Evolutionary conservation across 108 stramenopile species (phyloP).

Genomic region (Cafeteria roenbergensis): DNA sequence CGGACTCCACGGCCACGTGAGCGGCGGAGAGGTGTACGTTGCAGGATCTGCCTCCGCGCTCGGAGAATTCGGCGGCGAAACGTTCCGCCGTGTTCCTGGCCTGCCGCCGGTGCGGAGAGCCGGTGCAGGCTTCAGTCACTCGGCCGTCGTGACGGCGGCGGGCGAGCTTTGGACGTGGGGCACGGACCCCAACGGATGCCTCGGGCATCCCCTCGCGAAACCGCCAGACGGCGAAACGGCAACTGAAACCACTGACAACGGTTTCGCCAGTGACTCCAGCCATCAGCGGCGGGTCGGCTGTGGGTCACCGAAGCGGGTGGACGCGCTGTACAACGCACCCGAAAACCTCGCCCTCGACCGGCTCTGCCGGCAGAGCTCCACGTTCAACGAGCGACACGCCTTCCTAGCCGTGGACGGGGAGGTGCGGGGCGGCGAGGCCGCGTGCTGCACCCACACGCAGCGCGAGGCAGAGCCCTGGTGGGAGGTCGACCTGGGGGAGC

Average conservation of each 20-base stretch:
- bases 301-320: conserved; percentile 21
- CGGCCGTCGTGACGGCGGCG: conserved; percentile 35
- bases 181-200: conserved; percentile 40
- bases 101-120: conserved; percentile 18
- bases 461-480: conserved; percentile 26
- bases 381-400: conserved; percentile 20
- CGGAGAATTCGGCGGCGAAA: conserved; percentile 20
- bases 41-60: conserved; percentile 39
- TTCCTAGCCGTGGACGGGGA: conserved; percentile 28
- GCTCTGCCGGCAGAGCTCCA: conserved; percentile 11
- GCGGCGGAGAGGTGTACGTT: conserved; percentile 33
- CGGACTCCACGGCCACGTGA: neutral
- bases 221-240: too few species aligned
- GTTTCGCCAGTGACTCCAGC: too few species aligned
- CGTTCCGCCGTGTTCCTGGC: conserved; percentile 5
- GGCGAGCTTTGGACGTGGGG: conserved; percentile 55
- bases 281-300: too few species aligned
- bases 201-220: conserved; percentile 30
- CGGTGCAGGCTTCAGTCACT: conserved; percentile 41
- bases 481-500: conserved; percentile 31
- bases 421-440: conserved; percentile 12
- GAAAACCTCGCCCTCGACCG: conserved; percentile 23
- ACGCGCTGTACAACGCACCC: conserved; percentile 26
- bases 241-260: too few species aligned
- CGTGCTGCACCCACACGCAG: conserved; percentile 24